phyloP scores from a whole-genome alignment of 2,329 filamentous ascomycete species.

The Fusarium abutilonis region DNA sequence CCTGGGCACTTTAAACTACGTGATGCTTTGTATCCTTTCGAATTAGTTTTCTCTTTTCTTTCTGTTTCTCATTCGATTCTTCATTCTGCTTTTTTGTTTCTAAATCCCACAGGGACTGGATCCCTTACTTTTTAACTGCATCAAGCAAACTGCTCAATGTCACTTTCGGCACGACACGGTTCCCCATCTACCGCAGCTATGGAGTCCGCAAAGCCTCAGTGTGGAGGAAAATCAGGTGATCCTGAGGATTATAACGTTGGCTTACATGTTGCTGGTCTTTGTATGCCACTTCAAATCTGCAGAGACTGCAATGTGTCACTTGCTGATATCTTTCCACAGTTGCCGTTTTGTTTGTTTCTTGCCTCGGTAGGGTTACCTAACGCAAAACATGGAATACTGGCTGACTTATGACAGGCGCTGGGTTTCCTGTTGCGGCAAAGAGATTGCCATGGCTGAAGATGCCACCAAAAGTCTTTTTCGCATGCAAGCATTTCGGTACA shows the following conservation, averaged over 20 bases:
- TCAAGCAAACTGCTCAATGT: no score
- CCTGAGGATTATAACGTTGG: constrained; percentile 42
- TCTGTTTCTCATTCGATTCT: not conserved
- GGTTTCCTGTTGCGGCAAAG: constrained; percentile 63
- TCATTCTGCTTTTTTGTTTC: not conserved
- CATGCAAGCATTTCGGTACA: constrained; percentile 74
- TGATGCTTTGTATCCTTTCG: constrained; percentile 6
- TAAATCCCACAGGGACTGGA: constrained; percentile 7
- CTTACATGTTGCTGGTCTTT: constrained; percentile 47
- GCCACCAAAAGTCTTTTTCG: constrained; percentile 66
- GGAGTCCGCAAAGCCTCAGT: constrained; percentile 44
- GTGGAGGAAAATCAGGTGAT: constrained; percentile 28
- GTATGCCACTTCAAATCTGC: constrained; percentile 31
- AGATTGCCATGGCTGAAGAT: constrained; percentile 68
- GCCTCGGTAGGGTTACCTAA: constrained; percentile 31
- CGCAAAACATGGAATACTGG: not conserved
- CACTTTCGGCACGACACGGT: no score
- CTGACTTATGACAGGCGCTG: constrained; percentile 52
- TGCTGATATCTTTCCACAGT: constrained; percentile 29
- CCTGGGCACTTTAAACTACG: constrained; percentile 3
- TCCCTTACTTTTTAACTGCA: not conserved
- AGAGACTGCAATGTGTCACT: not conserved
- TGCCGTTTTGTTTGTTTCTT: constrained; percentile 44
- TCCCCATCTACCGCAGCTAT: not conserved
- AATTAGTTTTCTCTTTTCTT: not conserved